These are phyloP conservation scores for Malus hybrid DNA, from an alignment of 331 rosid genomes.

Conservation along the genomic window DNA sequence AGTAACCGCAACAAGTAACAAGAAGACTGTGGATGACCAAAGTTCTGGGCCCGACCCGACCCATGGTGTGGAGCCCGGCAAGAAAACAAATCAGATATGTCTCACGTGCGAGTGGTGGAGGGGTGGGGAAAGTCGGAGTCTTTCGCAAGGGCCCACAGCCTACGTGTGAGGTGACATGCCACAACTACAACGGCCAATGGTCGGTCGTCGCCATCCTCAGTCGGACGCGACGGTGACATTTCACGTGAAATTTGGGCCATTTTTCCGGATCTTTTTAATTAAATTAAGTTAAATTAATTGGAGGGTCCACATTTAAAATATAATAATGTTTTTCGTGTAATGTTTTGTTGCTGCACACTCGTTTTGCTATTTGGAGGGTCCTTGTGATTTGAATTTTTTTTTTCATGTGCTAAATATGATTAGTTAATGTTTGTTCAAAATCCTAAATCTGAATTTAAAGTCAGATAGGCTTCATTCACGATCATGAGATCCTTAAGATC, in stretches of 20 bases:
- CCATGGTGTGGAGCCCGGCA: slow-evolving; percentile 33
- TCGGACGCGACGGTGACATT: slow-evolving; percentile 16
- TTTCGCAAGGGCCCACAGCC: slow-evolving; percentile 15
- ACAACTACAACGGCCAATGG: background rate
- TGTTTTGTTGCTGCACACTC: background rate
- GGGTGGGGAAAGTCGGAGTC: background rate
- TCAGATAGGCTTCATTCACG: background rate
- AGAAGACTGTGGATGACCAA: slow-evolving; percentile 8
- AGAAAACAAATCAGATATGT: slow-evolving; percentile 19
- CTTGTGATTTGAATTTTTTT: background rate
- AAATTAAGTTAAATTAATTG: background rate
- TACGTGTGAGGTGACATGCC: slow-evolving; percentile 43
- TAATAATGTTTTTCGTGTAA: background rate
- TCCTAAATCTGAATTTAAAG: too few species aligned
- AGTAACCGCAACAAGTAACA: too few species aligned
- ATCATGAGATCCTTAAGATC: too few species aligned
- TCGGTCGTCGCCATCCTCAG: slow-evolving; percentile 29
- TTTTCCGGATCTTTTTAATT: background rate
- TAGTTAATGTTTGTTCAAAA: background rate
- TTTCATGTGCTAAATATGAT: background rate
- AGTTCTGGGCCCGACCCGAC: slow-evolving; percentile 13
- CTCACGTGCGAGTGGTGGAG: slow-evolving; percentile 49
- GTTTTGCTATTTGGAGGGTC: background rate
- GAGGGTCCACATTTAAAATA: background rate
- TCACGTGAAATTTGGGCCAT: slow-evolving; percentile 50